Conservation (phyloP, 2,329 filamentous ascomycete genomes). For the Aspergillus sp. region DNA sequence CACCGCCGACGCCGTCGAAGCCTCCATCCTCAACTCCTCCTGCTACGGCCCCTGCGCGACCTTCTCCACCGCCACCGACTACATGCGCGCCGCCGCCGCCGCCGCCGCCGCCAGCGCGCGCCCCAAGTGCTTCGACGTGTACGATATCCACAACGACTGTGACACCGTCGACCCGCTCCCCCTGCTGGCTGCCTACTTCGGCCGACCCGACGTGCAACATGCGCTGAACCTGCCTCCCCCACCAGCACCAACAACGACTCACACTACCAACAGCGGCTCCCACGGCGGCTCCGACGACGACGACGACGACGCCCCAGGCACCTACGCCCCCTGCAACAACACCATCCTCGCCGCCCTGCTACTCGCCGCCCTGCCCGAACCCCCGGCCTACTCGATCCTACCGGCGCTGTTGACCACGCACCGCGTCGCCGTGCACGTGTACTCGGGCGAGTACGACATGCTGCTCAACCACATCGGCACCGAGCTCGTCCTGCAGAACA, state of each 20-base stretch:
- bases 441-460: constrained; percentile 38
- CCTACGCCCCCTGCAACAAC: constrained; percentile 31
- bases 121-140: constrained; percentile 31
- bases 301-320: neutral
- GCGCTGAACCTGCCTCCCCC: constrained; percentile 27
- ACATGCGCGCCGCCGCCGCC: constrained; percentile 22
- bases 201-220: constrained; percentile 32
- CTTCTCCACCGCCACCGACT: constrained; percentile 34
- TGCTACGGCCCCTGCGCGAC: constrained; percentile 38
- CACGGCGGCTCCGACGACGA: neutral
- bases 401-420: constrained; percentile 30
- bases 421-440: constrained; percentile 36
- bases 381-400: constrained; percentile 33
- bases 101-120: constrained; percentile 10
- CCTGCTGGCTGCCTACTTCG: constrained; percentile 31
- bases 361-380: constrained; percentile 18
- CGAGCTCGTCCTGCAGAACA: constrained; percentile 39
- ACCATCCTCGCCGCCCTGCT: constrained; percentile 28
- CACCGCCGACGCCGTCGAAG: constrained; percentile 22
- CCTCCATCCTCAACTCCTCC: constrained; percentile 32
- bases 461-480: constrained; percentile 38
- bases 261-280: neutral
- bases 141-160: constrained; percentile 36
- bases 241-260: neutral
- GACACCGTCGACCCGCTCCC: constrained; percentile 21